Evolutionary conservation across 2,329 filamentous ascomycete species (phyloP), one percentile per base, ranked within the genome.

Genomic region (Tolypocladium album): DNA sequence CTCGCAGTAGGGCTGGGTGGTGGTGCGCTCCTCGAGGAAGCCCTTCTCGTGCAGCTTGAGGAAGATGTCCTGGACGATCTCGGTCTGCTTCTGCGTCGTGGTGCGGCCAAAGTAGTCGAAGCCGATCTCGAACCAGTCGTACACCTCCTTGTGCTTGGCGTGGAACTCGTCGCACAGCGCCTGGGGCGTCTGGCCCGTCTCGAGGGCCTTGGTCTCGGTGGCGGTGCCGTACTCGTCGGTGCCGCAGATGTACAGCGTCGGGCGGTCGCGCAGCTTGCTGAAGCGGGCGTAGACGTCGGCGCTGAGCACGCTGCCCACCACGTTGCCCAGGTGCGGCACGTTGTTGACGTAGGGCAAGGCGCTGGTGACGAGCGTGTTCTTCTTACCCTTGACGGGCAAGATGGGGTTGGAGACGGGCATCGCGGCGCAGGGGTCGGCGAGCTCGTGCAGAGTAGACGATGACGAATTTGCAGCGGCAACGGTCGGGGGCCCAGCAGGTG

Each of bases 61-160:
- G 75, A 97, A 97, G 65, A 97, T 92, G 64, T 90, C 85, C 75
- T 97, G 94, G 12, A 92, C 90, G 67, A 99, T 97, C 66, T 91
- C 84, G 27, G 92, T 97, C 75, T 97, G 94, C 68, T 94, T 84
- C 59, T 84, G 76, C 22, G 93, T 97, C 3, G 92, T 91, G 6
- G 94, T 97, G 61, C 92, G 88, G 63, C 92, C 94, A 71, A 97
- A 99, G 74, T 92, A 88, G 76, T 97, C 93, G 71, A 97, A 97
- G 61, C 84, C 87, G 70, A 97, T 93, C 70, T 92, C 86, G 78
- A 99, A 99, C 91, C 93, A 97, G 73, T 95, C 84, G 75, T 97
- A 97, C 65, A 97, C 88, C 56, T 89, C 90, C 68, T 91, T 86
- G 76, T 97, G 93, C 61, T 96, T 86, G 68, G 85, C 86, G 77